phyloP scores from a whole-genome alignment of 331 rosid genomes.

The Rhamnella rubrinervis region DNA sequence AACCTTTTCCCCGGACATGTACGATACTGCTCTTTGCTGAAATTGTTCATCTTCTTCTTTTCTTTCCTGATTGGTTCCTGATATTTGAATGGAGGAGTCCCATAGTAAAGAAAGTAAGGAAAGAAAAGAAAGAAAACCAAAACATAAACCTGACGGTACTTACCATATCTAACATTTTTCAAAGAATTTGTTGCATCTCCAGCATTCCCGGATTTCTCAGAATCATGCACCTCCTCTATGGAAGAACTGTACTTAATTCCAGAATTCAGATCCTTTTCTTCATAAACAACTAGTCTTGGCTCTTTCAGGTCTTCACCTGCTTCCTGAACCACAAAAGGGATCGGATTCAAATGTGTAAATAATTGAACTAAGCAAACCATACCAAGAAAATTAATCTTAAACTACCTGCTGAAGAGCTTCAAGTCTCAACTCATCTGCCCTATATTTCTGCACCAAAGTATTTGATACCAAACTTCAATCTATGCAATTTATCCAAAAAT shows the following conservation, averaged over 20 bases:
- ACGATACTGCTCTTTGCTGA: conserved; percentile 35
- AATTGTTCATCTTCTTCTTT: conserved; percentile 31
- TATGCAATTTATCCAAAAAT: conserved; percentile 6
- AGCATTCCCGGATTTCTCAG: conserved; percentile 34
- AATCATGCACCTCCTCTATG: conserved; percentile 25
- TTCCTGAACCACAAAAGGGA: conserved; percentile 46
- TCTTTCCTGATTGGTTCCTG: conserved; percentile 46
- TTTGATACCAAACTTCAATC: conserved; percentile 31
- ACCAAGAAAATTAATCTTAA: background rate
- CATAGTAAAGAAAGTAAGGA: conserved; percentile 22
- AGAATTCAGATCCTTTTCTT: conserved; percentile 49
- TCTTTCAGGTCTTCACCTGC: conserved; percentile 62
- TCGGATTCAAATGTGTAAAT: conserved; percentile 3
- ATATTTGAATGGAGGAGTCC: conserved; percentile 25
- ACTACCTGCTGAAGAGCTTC: conserved; percentile 74
- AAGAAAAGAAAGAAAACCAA: conserved; percentile 12
- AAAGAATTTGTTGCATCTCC: conserved; percentile 28
- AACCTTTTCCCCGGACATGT: conserved; percentile 55
- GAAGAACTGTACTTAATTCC: conserved; percentile 20
- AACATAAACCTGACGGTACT: conserved; percentile 23
- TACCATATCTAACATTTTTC: conserved; percentile 46
- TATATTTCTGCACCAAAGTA: conserved; percentile 63
- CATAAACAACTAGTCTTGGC: conserved; percentile 72
- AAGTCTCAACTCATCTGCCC: conserved; percentile 54
- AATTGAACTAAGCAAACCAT: background rate